A percentile compares a stretch with the other conserved stretches of the same genome.
phyloP scores from a whole-genome alignment of 2,329 filamentous ascomycete species.

The Alternaria viburni region DNA sequence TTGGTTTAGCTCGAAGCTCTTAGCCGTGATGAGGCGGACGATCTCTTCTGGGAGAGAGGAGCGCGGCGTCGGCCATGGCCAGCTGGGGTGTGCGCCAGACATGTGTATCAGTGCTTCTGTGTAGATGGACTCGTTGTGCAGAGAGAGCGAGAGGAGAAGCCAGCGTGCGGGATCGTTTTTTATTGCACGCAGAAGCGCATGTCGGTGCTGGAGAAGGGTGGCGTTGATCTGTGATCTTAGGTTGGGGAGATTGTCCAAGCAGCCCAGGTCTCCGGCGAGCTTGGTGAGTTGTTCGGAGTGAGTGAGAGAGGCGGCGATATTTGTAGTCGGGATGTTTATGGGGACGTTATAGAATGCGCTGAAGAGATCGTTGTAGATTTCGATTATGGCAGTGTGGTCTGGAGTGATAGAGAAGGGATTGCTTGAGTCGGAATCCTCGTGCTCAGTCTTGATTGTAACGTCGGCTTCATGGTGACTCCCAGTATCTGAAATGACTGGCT shows the following conservation, averaged over 20 bases:
- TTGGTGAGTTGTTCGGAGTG: slow-evolving; percentile 35
- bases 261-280: slow-evolving; percentile 31
- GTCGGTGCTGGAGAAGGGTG: slow-evolving; percentile 26
- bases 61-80: slow-evolving; percentile 23
- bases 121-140: slow-evolving; percentile 41
- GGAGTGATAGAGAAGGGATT: neutral
- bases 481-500: neutral
- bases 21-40: slow-evolving; percentile 17
- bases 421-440: neutral
- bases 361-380: slow-evolving; percentile 28
- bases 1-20: slow-evolving; percentile 18
- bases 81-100: slow-evolving; percentile 35
- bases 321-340: slow-evolving; percentile 19
- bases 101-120: slow-evolving; percentile 48
- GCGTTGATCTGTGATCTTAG: slow-evolving; percentile 31
- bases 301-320: slow-evolving; percentile 23
- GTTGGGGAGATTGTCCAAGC: slow-evolving; percentile 11
- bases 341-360: slow-evolving; percentile 32
- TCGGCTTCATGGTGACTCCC: neutral
- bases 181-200: slow-evolving; percentile 40
- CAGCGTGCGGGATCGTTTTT: slow-evolving; percentile 40
- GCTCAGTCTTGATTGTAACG: neutral
- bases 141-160: slow-evolving; percentile 34
- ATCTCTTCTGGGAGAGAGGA: slow-evolving; percentile 13
- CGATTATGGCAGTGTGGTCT: neutral